Conservation (phyloP, 2,329 filamentous ascomycete species). For the Magnaporthiopsis rhizophila region DNA sequence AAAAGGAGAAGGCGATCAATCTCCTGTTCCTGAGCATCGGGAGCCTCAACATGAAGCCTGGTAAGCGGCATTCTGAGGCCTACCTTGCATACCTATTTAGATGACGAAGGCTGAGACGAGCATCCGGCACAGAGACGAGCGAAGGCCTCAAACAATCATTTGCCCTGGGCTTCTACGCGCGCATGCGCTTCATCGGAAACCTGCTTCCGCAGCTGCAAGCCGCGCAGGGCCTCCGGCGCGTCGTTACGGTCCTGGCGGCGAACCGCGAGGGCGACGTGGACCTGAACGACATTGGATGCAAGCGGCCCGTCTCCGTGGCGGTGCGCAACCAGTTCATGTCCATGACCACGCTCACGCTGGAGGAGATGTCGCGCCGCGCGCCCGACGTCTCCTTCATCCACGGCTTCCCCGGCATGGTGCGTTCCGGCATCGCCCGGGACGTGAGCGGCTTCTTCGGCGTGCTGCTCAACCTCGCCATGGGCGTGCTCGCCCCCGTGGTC, state of each 20-base stretch:
- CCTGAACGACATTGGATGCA: slow-evolving; percentile 28
- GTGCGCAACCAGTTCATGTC: slow-evolving; percentile 37
- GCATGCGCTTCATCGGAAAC: slow-evolving; percentile 47
- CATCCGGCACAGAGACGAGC: slow-evolving; percentile 34
- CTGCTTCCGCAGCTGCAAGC: slow-evolving; percentile 45
- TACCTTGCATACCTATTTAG: too few relatives aligned
- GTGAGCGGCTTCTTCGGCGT: slow-evolving; percentile 14
- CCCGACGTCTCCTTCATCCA: slow-evolving; percentile 34
- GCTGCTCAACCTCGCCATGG: slow-evolving; percentile 15
- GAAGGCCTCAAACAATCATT: slow-evolving; percentile 48
- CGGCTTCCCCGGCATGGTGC: slow-evolving; percentile 29
- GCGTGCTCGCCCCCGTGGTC: slow-evolving; percentile 14
- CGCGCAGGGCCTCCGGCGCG: slow-evolving; percentile 38
- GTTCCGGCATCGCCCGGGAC: slow-evolving; percentile 19
- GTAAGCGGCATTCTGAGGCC: neutral
- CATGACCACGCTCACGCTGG: slow-evolving; percentile 41
- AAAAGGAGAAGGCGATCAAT: slow-evolving; percentile 40
- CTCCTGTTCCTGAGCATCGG: slow-evolving; percentile 11
- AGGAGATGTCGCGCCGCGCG: slow-evolving; percentile 36
- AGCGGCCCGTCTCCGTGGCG: slow-evolving; percentile 23
- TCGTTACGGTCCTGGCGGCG: slow-evolving; percentile 45
- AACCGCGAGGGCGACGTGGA: slow-evolving; percentile 44
- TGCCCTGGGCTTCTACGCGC: slow-evolving; percentile 47
- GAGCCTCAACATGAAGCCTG: slow-evolving; percentile 3
- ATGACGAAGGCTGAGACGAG: neutral